Percentiles rank a stretch among this genome's conserved stretches.
Conservation (phyloP, 1,284 basidiomycete genomes). For the Melampsora larici-populina region DNA sequence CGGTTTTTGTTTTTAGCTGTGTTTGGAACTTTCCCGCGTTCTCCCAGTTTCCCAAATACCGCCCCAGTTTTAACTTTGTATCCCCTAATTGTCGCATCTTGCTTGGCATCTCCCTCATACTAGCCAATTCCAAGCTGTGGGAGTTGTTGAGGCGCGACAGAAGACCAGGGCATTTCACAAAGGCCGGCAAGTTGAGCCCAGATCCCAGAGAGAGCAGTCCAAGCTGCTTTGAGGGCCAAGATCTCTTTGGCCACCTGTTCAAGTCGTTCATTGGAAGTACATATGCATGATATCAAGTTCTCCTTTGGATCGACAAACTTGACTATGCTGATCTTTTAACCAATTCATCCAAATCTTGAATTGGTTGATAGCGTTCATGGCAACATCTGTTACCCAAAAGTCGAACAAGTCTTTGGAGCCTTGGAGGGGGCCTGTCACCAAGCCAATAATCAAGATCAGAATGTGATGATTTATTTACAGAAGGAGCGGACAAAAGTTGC, state of each 20-base stretch:
- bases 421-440: slow-evolving; percentile 93
- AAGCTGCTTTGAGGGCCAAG: slow-evolving; percentile 92
- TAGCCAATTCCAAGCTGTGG: slow-evolving; percentile 90
- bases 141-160: slow-evolving; percentile 84
- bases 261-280: slow-evolving; percentile 81
- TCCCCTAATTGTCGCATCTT: slow-evolving; percentile 99
- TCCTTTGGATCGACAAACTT: slow-evolving; percentile 92
- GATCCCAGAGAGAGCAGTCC: slow-evolving; percentile 95
- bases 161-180: slow-evolving; percentile 83
- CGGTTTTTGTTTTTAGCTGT: too few species aligned
- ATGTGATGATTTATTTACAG: too few species aligned
- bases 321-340: slow-evolving; percentile 86
- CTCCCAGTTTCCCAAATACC: too few species aligned
- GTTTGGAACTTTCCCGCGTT: too few species aligned
- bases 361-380: slow-evolving; percentile 88
- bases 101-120: slow-evolving; percentile 97
- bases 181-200: slow-evolving; percentile 91
- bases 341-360: slow-evolving; percentile 86
- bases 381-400: slow-evolving; percentile 91
- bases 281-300: slow-evolving; percentile 89
- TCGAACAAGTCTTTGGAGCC: slow-evolving; percentile 91
- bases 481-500: too few species aligned
- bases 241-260: slow-evolving; percentile 93
- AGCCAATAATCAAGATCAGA: slow-evolving; percentile 70
- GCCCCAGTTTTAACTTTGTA: too few species aligned